phyloP scores from a whole-genome alignment of 2,329 filamentous ascomycete genomes.

The Phaeosphaeria sp. region DNA sequence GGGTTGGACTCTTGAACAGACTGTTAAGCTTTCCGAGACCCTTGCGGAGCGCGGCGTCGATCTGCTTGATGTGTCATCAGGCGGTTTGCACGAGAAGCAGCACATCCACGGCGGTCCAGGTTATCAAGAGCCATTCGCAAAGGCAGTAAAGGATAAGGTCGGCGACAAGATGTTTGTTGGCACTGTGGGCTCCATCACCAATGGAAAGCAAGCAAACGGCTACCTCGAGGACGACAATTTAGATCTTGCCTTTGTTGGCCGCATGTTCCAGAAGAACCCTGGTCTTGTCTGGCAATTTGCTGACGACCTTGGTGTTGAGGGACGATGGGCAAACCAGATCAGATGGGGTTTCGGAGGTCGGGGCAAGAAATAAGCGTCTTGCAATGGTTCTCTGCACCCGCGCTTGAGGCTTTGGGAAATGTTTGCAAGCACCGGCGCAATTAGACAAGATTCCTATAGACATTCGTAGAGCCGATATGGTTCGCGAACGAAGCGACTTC shows the following conservation, averaged over 20 bases:
- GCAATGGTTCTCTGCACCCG: neutral
- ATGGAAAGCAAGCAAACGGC: conserved; percentile 67
- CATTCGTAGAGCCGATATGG: conserved; percentile 20
- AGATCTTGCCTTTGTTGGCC: conserved; percentile 76
- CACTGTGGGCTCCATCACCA: conserved; percentile 76
- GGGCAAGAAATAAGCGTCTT: conserved; percentile 46
- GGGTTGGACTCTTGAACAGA: conserved; percentile 72
- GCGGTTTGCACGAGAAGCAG: conserved; percentile 70
- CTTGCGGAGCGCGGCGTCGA: conserved; percentile 79
- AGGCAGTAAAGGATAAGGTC: conserved; percentile 74
- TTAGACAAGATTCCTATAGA: conserved; percentile 7
- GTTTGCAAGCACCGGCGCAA: neutral
- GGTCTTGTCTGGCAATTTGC: conserved; percentile 77
- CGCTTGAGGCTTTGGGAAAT: neutral
- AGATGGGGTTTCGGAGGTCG: conserved; percentile 64
- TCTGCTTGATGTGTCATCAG: conserved; percentile 80
- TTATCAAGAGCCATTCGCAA: conserved; percentile 78
- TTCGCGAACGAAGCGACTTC: conserved; percentile 34
- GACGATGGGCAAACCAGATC: conserved; percentile 76
- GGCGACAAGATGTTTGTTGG: conserved; percentile 74
- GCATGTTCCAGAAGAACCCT: conserved; percentile 83
- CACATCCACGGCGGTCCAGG: conserved; percentile 67
- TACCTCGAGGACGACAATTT: conserved; percentile 47
- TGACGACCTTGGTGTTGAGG: conserved; percentile 72
- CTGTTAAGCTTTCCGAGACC: conserved; percentile 66